phyloP scores from a whole-genome alignment of 129 eudicot genomes.

The Tagetes patula region DNA sequence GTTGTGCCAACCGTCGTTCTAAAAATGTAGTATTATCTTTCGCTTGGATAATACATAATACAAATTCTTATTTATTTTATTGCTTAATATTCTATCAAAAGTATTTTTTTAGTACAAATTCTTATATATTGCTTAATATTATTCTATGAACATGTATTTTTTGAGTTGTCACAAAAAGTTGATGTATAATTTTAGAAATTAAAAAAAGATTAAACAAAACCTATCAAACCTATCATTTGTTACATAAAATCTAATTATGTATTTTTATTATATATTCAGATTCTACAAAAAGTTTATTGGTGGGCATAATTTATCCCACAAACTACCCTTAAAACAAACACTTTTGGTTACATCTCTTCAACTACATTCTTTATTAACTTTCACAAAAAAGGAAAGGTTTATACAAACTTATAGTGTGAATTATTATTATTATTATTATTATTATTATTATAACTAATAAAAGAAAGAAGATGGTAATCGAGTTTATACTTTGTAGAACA shows the following conservation, averaged over 20 bases:
- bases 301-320: neutral
- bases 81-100: too few relatives aligned
- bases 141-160: neutral
- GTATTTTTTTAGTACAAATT: neutral
- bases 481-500: slow-evolving; percentile 6
- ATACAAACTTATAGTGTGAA: neutral
- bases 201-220: neutral
- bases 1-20: too few relatives aligned
- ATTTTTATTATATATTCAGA: neutral
- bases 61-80: too few relatives aligned
- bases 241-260: neutral
- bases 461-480: neutral
- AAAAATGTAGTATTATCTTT: too few relatives aligned
- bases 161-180: neutral
- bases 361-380: neutral
- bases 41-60: too few relatives aligned
- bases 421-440: too few relatives aligned
- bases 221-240: too few relatives aligned
- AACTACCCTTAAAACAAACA: neutral
- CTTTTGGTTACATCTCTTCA: neutral
- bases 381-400: neutral
- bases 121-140: neutral
- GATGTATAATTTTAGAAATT: neutral
- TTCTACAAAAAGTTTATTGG: neutral
- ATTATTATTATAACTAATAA: neutral